Conservation (phyloP, 257 asterid genomes). For the Fraxinus cuspidata region DNA sequence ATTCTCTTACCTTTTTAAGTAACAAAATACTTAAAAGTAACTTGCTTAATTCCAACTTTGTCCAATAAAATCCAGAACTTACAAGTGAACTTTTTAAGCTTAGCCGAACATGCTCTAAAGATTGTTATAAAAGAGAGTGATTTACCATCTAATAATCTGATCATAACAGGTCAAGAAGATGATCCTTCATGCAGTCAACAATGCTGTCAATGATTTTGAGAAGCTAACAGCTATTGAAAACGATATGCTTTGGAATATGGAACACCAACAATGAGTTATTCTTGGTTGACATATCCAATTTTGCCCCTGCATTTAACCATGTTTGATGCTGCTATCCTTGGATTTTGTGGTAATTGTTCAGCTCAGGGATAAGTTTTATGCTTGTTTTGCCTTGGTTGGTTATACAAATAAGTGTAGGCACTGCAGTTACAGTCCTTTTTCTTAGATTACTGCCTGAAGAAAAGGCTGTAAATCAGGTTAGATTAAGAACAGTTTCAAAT, state of each 20-base stretch:
- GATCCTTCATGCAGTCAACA: constrained; percentile 71
- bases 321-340: constrained; percentile 1
- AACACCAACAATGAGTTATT: constrained; percentile 9
- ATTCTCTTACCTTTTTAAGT: background rate
- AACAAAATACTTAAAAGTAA: too few relatives aligned
- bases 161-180: constrained; percentile 78
- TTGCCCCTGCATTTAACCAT: constrained; percentile 9
- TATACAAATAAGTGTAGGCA: background rate
- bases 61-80: background rate
- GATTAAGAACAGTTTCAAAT: background rate
- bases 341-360: background rate
- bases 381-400: background rate
- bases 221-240: constrained; percentile 32
- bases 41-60: background rate
- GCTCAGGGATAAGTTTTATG: background rate
- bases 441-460: background rate
- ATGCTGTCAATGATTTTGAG: constrained; percentile 64
- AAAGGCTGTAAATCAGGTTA: constrained; percentile 5
- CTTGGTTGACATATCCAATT: background rate
- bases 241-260: constrained; percentile 5
- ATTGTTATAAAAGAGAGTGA: background rate
- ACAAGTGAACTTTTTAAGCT: background rate
- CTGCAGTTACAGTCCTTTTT: background rate
- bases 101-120: background rate
- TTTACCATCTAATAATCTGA: background rate